phyloP scores from a whole-genome alignment of 805 yeast genomes.

The Ogataea kodamae region DNA sequence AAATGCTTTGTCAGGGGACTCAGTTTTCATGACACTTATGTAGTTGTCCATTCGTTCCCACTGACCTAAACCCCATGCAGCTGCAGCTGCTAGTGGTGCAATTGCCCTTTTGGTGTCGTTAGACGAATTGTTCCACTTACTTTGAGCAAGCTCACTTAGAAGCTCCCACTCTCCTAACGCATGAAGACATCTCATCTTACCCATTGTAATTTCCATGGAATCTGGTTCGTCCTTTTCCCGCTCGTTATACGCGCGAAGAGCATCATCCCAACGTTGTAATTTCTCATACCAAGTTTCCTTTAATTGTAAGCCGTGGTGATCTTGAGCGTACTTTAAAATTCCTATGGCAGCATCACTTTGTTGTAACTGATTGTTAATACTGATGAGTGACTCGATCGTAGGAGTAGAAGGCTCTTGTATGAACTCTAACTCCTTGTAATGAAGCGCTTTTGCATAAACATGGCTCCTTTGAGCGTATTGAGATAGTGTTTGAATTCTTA shows the following conservation, averaged over 20 bases:
- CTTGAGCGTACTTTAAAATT: constrained; percentile 88
- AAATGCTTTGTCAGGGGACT: constrained; percentile 92
- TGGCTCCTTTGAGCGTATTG: constrained; percentile 93
- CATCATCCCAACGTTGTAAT: constrained; percentile 97
- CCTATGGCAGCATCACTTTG: constrained; percentile 99
- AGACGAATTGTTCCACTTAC: constrained; percentile 76
- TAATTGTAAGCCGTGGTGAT: constrained; percentile 83
- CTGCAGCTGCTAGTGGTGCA: constrained; percentile 98
- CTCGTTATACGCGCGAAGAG: constrained; percentile 81
- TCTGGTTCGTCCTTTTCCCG: constrained; percentile 64
- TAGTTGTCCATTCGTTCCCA: constrained; percentile 96
- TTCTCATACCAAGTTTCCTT: constrained; percentile 98
- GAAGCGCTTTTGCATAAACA: constrained; percentile 96
- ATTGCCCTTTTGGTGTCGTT: constrained; percentile 74
- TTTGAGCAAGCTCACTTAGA: constrained; percentile 76
- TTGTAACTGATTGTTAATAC: constrained; percentile 89
- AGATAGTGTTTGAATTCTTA: constrained; percentile 84
- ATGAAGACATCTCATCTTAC: constrained; percentile 96
- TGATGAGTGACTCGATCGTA: constrained; percentile 86
- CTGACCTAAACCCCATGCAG: constrained; percentile 96
- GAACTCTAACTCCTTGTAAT: constrained; percentile 92
- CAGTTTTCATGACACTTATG: constrained; percentile 83
- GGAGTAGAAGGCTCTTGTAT: constrained; percentile 90
- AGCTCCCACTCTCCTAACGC: constrained; percentile 99
- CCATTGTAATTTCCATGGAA: constrained; percentile 87